Evolutionary conservation across 2,329 filamentous ascomycete species (phyloP).

Genomic region (Lachnellula occidentalis): DNA sequence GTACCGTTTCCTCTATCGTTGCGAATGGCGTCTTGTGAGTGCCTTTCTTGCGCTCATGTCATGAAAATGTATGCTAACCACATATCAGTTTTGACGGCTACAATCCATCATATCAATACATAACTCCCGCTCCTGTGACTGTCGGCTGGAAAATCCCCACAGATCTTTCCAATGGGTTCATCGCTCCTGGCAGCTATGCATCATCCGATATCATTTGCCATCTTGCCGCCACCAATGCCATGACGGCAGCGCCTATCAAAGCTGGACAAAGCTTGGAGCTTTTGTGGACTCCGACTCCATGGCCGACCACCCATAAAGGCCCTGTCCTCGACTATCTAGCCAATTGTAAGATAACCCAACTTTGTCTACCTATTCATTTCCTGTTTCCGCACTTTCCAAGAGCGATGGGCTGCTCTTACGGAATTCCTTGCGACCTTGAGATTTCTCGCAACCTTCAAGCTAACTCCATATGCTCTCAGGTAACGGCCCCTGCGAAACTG

Average conservation of each 20-base stretch:
- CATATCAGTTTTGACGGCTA: conserved; percentile 32
- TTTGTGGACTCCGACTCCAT: conserved; percentile 51
- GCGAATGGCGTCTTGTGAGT: conserved; percentile 28
- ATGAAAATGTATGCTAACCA: conserved; percentile 1
- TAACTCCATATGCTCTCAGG: neutral
- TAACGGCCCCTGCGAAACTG: conserved; percentile 36
- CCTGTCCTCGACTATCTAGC: conserved; percentile 30
- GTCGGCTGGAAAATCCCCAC: conserved; percentile 49
- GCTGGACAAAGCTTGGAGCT: conserved; percentile 41
- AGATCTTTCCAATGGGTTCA: conserved; percentile 47
- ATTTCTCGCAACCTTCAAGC: neutral
- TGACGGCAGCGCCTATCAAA: conserved; percentile 48
- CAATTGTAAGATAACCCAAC: conserved; percentile 16
- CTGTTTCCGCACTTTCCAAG: no score
- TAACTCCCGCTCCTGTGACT: conserved; percentile 33
- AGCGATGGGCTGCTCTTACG: no score
- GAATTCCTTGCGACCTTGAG: no score
- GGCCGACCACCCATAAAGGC: conserved; percentile 57
- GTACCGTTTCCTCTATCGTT: conserved; percentile 25
- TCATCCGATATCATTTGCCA: conserved; percentile 57
- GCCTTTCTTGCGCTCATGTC: neutral
- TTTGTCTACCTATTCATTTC: no score
- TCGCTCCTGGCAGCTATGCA: conserved; percentile 42
- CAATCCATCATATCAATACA: conserved; percentile 29
- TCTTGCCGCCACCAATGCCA: conserved; percentile 46